Base-by-base conservation (phyloP, 208 protist species). In the Novymonas esmeraldas region DNA sequence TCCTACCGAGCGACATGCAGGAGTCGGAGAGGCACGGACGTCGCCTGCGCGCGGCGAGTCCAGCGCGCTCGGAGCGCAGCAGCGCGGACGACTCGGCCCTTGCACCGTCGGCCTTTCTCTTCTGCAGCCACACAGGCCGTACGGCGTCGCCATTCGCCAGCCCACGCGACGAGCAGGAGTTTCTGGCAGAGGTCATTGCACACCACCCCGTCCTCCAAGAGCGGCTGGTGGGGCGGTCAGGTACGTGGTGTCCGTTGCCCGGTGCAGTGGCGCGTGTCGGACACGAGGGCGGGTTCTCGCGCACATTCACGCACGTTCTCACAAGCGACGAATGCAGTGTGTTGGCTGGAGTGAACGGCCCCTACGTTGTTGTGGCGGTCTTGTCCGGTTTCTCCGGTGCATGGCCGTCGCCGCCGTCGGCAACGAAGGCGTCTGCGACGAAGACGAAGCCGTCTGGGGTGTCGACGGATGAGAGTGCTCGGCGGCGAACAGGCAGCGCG, bases 1-100 rank as follows among this genome's bases (percentile, higher is more conserved):
- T 84, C 28, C 44, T 74, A 50, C 69, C 69, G 26, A 42, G 67
- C 20, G 67, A 65, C 44, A 67, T 74, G 60, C 59, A 58, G 22
- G 51, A 62, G 34, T 28, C 57, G 10, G 69, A 63, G 20, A 3
- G 36, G 3, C 6, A 52, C 14, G 16, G 36, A 13, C 13, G 39
- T 10, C 7, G 24, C 24, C 11, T 3, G 26, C 56, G 39, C 31
- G 18, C 55, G 4, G 26, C 24, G 11, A 31, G 24, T 13, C 28
- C 22, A 14, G 20, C 38, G 39, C 28, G 38, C 20, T 14, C 13
- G 13, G 1, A 61, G 33, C 10, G 14, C 6, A 9, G 18, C 22
- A 16, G 14, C 0, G 56, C 16, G 42, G 39, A 64, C 6, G 24
- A 38, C 24, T 20, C 11, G n/a, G 18, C 13, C 22, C 22, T n/a